Base-by-base conservation (phyloP, 1,284 basidiomycete species). In the Ceratorhiza oryzae-sativae region DNA sequence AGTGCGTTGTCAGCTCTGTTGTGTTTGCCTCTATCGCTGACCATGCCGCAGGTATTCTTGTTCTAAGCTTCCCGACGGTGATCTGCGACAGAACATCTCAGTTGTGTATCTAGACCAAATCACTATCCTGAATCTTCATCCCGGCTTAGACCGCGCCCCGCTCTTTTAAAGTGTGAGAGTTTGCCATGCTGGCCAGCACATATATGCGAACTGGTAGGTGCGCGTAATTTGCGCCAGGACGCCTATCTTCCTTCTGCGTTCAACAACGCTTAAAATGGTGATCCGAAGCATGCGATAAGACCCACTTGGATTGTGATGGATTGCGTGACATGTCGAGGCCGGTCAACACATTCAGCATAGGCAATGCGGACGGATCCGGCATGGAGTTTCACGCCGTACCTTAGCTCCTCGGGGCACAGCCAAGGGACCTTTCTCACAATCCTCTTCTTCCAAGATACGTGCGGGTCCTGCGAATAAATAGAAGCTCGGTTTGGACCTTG, bases 41-140 rank as follows among this genome's bases (percentile, higher is more conserved):
- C 48, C 34, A 15, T 32, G 45, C 68, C 45, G 1, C 25, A 78
- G 89, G 85, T 90, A 74, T 91, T 90, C 78, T 78, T 90, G 71
- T 91, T 90, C 82, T 91, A 79, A 80, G 68, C 49, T 55, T 67
- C 62, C n/a, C 3, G 63, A 34, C 20, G 46, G 36, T 73, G 68
- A 42, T 68, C 25, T 30, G 49, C 25, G 20, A 12, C 49, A 30
- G 49, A 1, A 46, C 30, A 62, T 71, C 55, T 51, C 58, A 55
- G 41, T 67, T 67, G 46, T 73, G 56, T 68, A 72, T 68, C 62
- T 72, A 72, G 61, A 72, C 20, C 61, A 34, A 34, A 51, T 27
- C 18, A 32, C 39, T 63, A 49, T 51, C 39, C n/a, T 55, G 62
- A 27, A 36, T 30, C 55, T 2, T 27, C 25, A 58, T 32, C 39